Base-by-base conservation (phyloP, 2,329 filamentous ascomycete genomes). In the Mycosphaerella sp. region DNA sequence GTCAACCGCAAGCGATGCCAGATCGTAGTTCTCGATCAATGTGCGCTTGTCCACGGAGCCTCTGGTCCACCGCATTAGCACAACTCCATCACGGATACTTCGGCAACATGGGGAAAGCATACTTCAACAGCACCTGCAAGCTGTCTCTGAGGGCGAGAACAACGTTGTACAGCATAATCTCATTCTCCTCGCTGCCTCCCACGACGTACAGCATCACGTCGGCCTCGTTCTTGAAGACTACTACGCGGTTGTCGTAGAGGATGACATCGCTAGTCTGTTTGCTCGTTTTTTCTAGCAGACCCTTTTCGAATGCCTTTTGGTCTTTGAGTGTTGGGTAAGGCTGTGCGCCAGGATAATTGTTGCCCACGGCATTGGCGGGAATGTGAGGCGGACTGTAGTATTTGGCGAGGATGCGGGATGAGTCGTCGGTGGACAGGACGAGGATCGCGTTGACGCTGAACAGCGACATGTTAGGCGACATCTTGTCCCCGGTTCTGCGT, bases 171-270 rank as follows among this genome's bases (percentile, higher is more conserved):
- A 98, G 79, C 69, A 98, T 76, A 49, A 98, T 87, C 75, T 98
- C 93, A 71, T 97, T 98, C 79, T 98, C 93, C 47, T 96, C 89
- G 47, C 87, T 79, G 49, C 85, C 83, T 59, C 91, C 91, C 9
- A 98, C 87, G 21, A 97, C 86, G 69, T 97, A 97, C 41, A 87
- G 81, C 86, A 96, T 96, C 51, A 97, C 87, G 70, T 98, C 93
- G 62, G 87, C 89, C 76, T 98, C 93, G 75, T 86, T 86, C 82
- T 98, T 98, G 79, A 96, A 98, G 46, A 97, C 85, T 49, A 97
- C 89, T 55, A 98, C 86, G 64, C 89, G 83, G 74, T 94, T 94
- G 73, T 98, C 93, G 74, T 96, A 97, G 50, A 98, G 82, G 62
- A 98, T 94, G 64, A 98, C 93, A 74, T 97, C 93, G 63, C 86